These are phyloP conservation scores for Penicillium fimorum DNA, from an alignment of 495 filamentous ascomycete genomes.

Conservation along the genomic window DNA sequence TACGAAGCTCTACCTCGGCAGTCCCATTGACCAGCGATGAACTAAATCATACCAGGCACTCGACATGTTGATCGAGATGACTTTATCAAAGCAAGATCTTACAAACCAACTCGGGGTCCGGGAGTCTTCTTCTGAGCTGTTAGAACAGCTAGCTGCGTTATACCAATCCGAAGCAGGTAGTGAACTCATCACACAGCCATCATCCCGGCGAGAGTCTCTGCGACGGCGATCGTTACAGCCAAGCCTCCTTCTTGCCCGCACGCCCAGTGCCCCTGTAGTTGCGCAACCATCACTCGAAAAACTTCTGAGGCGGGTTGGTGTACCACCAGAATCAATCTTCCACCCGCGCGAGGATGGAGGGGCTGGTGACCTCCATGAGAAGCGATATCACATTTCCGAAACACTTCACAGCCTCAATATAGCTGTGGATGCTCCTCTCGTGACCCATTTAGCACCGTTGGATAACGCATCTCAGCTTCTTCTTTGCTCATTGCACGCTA, in stretches of 20 bases:
- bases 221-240: slow-evolving; percentile 31
- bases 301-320: slow-evolving; percentile 39
- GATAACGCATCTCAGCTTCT: slow-evolving; percentile 38
- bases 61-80: slow-evolving; percentile 38
- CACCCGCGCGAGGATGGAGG: slow-evolving; percentile 24
- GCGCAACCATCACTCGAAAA: slow-evolving; percentile 35
- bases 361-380: slow-evolving; percentile 28
- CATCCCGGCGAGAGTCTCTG: slow-evolving; percentile 33
- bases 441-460: slow-evolving; percentile 25
- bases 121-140: slow-evolving; percentile 39
- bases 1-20: slow-evolving; percentile 17
- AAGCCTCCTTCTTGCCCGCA: slow-evolving; percentile 14
- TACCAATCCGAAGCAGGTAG: slow-evolving; percentile 36
- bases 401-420: slow-evolving; percentile 25
- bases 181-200: slow-evolving; percentile 21
- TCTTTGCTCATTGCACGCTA: slow-evolving; percentile 30
- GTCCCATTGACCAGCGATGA: background rate
- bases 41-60: slow-evolving; percentile 30
- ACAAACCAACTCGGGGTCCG: slow-evolving; percentile 30
- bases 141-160: slow-evolving; percentile 33
- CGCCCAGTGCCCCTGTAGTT: slow-evolving; percentile 12
- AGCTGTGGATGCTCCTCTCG: slow-evolving; percentile 35
- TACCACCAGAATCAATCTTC: slow-evolving; percentile 34
- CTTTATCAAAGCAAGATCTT: slow-evolving; percentile 31
- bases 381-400: slow-evolving; percentile 31